These are phyloP conservation scores for Tolypocladium pustulatum DNA, from an alignment of 2,329 filamentous ascomycete genomes.

Conservation along the genomic window DNA sequence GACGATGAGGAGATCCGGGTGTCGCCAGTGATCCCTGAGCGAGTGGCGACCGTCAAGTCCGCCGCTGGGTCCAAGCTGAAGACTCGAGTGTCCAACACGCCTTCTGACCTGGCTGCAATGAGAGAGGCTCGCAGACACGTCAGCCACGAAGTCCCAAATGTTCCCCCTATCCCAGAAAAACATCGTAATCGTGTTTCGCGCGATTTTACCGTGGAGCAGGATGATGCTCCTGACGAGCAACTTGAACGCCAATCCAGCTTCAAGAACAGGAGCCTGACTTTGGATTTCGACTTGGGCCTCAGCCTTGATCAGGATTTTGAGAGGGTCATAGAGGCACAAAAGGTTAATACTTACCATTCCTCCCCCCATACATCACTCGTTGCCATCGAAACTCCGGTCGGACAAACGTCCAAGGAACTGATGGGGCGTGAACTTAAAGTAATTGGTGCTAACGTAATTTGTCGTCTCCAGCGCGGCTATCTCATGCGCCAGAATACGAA, in stretches of 20 bases:
- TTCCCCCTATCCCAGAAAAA: conserved; percentile 51
- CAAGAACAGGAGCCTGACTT: conserved; percentile 71
- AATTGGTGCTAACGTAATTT: conserved; percentile 51
- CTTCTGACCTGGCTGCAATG: conserved; percentile 75
- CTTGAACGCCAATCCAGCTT: conserved; percentile 60
- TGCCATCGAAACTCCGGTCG: conserved; percentile 16
- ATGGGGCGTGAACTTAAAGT: conserved; percentile 6
- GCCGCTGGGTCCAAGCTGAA: conserved; percentile 79
- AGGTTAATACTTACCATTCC: conserved; percentile 46
- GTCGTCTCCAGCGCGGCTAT: conserved; percentile 80
- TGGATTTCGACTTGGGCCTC: conserved; percentile 73
- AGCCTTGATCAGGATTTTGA: conserved; percentile 91
- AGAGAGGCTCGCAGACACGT: conserved; percentile 76
- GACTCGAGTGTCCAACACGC: conserved; percentile 78
- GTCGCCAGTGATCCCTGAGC: conserved; percentile 64
- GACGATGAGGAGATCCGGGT: conserved; percentile 34
- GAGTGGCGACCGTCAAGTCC: conserved; percentile 74
- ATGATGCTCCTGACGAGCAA: conserved; percentile 27
- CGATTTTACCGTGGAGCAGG: conserved; percentile 30
- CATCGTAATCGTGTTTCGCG: conserved; percentile 45
- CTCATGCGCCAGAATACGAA: conserved; percentile 98
- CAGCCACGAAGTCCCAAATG: conserved; percentile 57
- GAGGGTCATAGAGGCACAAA: conserved; percentile 89
- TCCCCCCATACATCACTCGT: conserved; percentile 1
- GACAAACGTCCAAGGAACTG: conserved; percentile 34